Conservation (phyloP, 1,139 yeast genomes). For the Suhomyces chickasaworum region DNA sequence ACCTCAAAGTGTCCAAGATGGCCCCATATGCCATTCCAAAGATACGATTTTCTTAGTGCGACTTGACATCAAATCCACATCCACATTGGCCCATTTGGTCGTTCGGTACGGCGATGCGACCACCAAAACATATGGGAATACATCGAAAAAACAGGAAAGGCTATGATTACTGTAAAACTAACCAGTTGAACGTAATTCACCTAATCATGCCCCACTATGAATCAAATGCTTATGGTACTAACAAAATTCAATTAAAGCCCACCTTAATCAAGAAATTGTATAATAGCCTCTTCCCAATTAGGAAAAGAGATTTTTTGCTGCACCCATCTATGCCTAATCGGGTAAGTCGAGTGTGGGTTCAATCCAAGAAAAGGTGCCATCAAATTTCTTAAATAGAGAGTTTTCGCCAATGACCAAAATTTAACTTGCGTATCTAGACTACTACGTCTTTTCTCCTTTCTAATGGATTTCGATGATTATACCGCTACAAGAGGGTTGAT, state of each 20-base stretch:
- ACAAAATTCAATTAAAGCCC: not conserved
- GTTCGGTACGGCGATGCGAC: too few species aligned
- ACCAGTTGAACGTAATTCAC: too few species aligned
- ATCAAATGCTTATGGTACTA: not conserved
- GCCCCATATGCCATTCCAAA: too few species aligned
- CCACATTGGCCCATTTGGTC: too few species aligned
- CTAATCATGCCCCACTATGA: not conserved
- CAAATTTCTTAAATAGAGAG: constrained; percentile 5
- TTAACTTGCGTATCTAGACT: not conserved
- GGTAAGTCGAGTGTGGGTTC: constrained; percentile 7
- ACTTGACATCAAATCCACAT: too few species aligned
- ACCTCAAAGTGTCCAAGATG: too few species aligned
- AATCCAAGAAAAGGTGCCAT: not conserved
- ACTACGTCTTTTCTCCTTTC: not conserved
- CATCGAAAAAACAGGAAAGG: too few species aligned
- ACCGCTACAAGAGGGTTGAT: constrained; percentile 20
- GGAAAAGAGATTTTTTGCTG: constrained; percentile 9
- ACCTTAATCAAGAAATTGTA: constrained; percentile 1
- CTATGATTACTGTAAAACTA: too few species aligned
- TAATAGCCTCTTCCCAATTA: constrained; percentile 8
- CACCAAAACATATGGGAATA: too few species aligned
- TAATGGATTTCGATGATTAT: constrained; percentile 11
- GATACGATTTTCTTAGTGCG: too few species aligned
- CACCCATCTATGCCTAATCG: constrained; percentile 11
- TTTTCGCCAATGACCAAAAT: not conserved